Conservation (phyloP, 2,329 filamentous ascomycete species). For the Penicillium sumatraense region DNA sequence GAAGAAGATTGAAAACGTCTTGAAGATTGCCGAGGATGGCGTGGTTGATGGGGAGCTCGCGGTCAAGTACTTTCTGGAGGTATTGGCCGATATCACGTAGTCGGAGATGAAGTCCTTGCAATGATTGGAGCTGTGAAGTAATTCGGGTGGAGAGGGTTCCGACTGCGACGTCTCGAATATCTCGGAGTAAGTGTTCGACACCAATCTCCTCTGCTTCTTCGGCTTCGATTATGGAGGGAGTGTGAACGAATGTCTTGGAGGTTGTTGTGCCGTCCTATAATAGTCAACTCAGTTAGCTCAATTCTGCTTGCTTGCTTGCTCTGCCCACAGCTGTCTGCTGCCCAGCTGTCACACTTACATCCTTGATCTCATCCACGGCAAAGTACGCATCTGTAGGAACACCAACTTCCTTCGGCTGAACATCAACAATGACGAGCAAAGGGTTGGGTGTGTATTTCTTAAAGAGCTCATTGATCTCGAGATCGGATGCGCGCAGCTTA, state of each 20-base stretch:
- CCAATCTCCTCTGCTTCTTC: constrained; percentile 99
- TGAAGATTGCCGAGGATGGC: constrained; percentile 97
- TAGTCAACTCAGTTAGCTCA: constrained; percentile 8
- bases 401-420: constrained; percentile 96
- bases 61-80: constrained; percentile 92
- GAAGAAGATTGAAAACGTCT: constrained; percentile 97
- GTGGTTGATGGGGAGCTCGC: constrained; percentile 92
- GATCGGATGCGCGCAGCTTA: constrained; percentile 92
- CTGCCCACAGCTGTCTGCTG: too few species aligned
- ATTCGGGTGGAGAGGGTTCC: constrained; percentile 95
- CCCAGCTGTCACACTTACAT: too few species aligned
- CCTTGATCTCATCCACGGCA: constrained; percentile 98
- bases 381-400: constrained; percentile 99
- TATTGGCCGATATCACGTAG: constrained; percentile 95
- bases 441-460: constrained; percentile 98
- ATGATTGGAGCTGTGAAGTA: constrained; percentile 94
- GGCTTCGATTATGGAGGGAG: constrained; percentile 95
- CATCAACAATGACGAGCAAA: constrained; percentile 95
- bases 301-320: too few species aligned
- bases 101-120: constrained; percentile 92
- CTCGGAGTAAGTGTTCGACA: constrained; percentile 94
- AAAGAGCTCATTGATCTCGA: constrained; percentile 99
- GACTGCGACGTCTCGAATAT: constrained; percentile 97
- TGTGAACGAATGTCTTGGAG: constrained; percentile 96
- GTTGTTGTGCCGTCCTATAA: constrained; percentile 92